Evolutionary conservation across 2,329 filamentous ascomycete species (phyloP), one percentile per base, ranked within the genome.

Genomic region (Clathrospora elynae): DNA sequence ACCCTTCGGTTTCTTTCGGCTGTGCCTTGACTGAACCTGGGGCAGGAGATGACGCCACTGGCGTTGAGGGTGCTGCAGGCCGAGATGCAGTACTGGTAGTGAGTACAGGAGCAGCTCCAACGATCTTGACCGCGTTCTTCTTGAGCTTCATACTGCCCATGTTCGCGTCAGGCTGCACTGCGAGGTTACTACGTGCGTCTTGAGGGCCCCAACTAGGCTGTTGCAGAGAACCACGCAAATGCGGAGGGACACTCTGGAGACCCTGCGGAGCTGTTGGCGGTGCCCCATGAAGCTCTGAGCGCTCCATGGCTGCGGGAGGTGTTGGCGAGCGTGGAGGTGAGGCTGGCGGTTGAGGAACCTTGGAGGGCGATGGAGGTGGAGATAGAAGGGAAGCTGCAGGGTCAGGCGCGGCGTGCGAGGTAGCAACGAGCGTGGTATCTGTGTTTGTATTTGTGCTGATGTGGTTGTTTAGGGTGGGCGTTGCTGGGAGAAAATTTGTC

Each of bases 111-210:
- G 57, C 55, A 20, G 53, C 40, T 11, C 56, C 28, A 5, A 62
- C 57, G 1, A 67, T 53, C 46, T 60, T 63, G 39, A 66, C 59
- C 0, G 58, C 51, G 1, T 45, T 41, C 46, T 64, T 68, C 46
- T 66, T 66, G n/a, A 66, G 45, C 35, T 51, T 62, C 24, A 66
- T 30, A 4, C 33, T 49, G 14, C 50, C 40, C 1, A 45, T 6
- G 6, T 38, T 35, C 4, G 52, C 43, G 1, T 55, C 41, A 32
- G 61, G 59, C 47, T 63, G 61, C 2, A 60, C 35, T 8, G 62
- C 56, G 3, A 61, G 44, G 24, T 60, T 61, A 41, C 33, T 45
- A 22, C 47, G 49, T 1, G 43, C 48, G 33, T 54, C 50, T 28
- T 56, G 52, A n/a, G 12, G 9, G 14, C 41, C 41, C 19, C 31